phyloP scores from a whole-genome alignment of 805 yeast species.

The Saccharomycopsis capsularis region DNA sequence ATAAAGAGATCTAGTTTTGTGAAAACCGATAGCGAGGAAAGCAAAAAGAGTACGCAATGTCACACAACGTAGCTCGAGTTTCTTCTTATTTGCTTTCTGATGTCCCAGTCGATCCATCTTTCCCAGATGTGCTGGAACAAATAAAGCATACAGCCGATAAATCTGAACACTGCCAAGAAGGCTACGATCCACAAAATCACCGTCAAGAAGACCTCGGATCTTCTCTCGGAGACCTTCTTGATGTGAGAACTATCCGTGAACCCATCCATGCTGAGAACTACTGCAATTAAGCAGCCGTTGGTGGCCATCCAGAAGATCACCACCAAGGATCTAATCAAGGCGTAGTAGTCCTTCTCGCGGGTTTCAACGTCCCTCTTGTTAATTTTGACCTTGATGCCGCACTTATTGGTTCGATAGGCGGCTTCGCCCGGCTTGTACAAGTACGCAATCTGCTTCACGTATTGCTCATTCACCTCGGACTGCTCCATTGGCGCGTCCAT shows the following conservation, averaged over 20 bases:
- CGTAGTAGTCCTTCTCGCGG: slow-evolving; percentile 71
- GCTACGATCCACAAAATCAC: slow-evolving; percentile 93
- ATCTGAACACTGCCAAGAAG: slow-evolving; percentile 76
- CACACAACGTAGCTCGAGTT: background rate
- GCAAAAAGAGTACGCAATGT: too few species aligned
- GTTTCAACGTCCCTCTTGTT: slow-evolving; percentile 36
- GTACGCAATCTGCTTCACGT: slow-evolving; percentile 54
- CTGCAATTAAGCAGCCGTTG: slow-evolving; percentile 72
- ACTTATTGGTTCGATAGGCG: slow-evolving; percentile 30
- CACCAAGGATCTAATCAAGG: slow-evolving; percentile 81
- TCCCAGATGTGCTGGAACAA: slow-evolving; percentile 29
- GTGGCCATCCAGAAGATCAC: slow-evolving; percentile 86
- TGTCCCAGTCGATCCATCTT: background rate
- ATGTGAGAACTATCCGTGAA: slow-evolving; percentile 22
- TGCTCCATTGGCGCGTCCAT: slow-evolving; percentile 69
- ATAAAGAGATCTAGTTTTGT: too few species aligned
- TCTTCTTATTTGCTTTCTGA: background rate
- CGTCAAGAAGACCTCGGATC: slow-evolving; percentile 65
- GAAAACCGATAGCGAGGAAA: too few species aligned
- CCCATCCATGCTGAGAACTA: slow-evolving; percentile 83
- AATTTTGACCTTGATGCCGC: slow-evolving; percentile 31
- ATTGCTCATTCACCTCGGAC: slow-evolving; percentile 69
- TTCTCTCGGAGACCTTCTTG: slow-evolving; percentile 24
- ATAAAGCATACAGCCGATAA: slow-evolving; percentile 65
- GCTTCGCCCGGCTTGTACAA: slow-evolving; percentile 33